These are phyloP conservation scores for Magnaporthiopsis poae DNA, from an alignment of 2,329 filamentous ascomycete species.

Conservation along the genomic window DNA sequence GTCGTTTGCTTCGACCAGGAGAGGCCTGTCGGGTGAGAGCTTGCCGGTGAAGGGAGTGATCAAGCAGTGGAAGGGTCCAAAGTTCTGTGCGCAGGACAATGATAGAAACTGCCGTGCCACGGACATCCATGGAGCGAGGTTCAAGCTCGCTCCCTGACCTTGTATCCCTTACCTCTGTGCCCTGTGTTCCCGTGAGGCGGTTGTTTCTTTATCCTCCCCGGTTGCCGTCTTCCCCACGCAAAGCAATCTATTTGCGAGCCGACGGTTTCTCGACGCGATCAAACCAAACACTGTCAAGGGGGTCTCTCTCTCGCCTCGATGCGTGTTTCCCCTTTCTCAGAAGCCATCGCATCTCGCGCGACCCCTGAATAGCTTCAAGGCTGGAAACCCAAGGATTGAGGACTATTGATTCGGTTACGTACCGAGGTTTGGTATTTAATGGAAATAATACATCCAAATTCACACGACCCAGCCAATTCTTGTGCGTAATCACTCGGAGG, in stretches of 20 bases:
- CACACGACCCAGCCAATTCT: no score
- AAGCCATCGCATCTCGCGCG: no score
- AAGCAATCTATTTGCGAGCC: not conserved
- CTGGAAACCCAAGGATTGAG: no score
- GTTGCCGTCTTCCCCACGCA: not conserved
- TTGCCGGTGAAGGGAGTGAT: not conserved
- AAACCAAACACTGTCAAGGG: not conserved
- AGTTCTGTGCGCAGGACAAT: not conserved
- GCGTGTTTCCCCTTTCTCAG: not conserved
- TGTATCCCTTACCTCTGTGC: no score
- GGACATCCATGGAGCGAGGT: no score
- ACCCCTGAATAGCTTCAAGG: not conserved
- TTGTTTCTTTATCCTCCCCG: no score
- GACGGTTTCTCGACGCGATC: not conserved
- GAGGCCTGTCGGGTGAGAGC: not conserved
- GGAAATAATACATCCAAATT: no score
- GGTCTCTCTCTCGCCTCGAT: not conserved
- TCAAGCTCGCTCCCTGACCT: no score
- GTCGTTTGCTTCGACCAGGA: no score
- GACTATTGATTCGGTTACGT: not conserved
- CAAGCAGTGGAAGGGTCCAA: no score
- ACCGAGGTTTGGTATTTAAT: no score
- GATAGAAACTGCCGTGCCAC: not conserved
- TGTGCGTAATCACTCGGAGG: not conserved
- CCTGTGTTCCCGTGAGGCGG: no score